Base-by-base conservation (phyloP, 2,329 filamentous ascomycete genomes). In the Chaetoscypha palmicola region DNA sequence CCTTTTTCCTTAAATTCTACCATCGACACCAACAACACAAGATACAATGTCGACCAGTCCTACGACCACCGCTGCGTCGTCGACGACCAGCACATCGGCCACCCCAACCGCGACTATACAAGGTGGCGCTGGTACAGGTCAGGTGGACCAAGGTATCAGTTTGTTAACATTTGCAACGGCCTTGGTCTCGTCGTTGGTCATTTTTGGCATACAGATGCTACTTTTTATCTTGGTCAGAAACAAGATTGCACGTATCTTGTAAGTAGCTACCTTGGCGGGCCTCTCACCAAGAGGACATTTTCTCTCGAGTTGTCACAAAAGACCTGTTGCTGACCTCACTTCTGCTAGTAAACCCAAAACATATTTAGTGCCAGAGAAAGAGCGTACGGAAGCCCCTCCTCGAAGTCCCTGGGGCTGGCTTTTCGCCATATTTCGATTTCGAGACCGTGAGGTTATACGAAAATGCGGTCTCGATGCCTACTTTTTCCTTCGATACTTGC, bases 381-480 rank as follows among this genome's bases (percentile, higher is more conserved):
- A 94, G 67, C 79, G 88, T 55, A 89, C 86, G 7, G 74, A 82
- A n/a, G 70, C 84, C 1, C 86, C 87, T 2, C 84, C 85, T 0
- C 66, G 63, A 41, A 73, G 64, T 36, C 67, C 73, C 28, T 69
- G 74, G 62, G 68, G 68, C 4, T 60, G 54, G 56, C 44, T 81
- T 46, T 52, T 78, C 55, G 60, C 75, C 64, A 62, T 94, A 72
- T 72, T 86, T 68, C 64, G 81, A 68, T 68, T 86, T 68, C 64
- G 79, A 70, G 76, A 86, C 49, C 73, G 86, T 10, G 87, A 94
- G 55, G 79, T 98, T 54, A 94, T 98, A 57, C 83, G 91, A 41
- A 94, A 96, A 65, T 96, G 91, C 55, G 92, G 92, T 14, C 76
- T 98, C 8, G 92, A 98, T 62, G 89, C 91, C 58, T 98, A 95